A percentile compares a stretch with the other conserved stretches of the same genome.
These are phyloP conservation scores for Bacidia rubella DNA, from an alignment of 495 filamentous ascomycete species.

Conservation along the genomic window DNA sequence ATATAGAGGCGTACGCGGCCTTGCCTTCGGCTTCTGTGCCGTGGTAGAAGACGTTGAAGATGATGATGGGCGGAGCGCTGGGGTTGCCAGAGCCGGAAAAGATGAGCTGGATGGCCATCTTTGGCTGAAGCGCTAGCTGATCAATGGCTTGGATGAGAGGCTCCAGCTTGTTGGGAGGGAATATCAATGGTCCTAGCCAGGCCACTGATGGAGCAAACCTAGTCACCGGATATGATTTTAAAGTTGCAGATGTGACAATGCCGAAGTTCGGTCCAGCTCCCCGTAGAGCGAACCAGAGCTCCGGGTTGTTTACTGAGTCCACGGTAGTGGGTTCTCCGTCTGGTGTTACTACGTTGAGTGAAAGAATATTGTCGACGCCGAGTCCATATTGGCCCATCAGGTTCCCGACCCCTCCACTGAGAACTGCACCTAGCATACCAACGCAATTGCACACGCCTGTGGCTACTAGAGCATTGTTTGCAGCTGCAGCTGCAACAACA, in stretches of 20 bases:
- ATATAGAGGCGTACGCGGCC: conserved; percentile 17
- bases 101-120: conserved; percentile 11
- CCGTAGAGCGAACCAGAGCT: conserved; percentile 12
- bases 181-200: conserved; percentile 15
- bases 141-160: conserved; percentile 8
- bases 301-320: background rate
- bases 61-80: conserved; percentile 3
- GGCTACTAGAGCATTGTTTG: no score
- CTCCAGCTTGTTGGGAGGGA: conserved; percentile 8
- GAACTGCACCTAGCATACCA: conserved; percentile 6
- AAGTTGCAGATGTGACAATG: conserved; percentile 13
- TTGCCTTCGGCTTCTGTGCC: conserved; percentile 12
- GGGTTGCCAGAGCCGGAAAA: conserved; percentile 3
- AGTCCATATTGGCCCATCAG: conserved; percentile 11
- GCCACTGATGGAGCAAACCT: conserved; percentile 12
- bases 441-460: conserved; percentile 14
- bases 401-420: conserved; percentile 8
- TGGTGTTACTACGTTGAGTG: conserved; percentile 1
- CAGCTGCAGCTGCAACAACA: conserved; percentile 9
- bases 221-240: conserved; percentile 7
- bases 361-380: conserved; percentile 7
- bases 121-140: conserved; percentile 7
- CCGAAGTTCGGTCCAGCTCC: conserved; percentile 15
- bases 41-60: conserved; percentile 17
- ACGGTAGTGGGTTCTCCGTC: background rate